Conservation (phyloP, 169 alveolate species). For the Eimeria falciformis region DNA sequence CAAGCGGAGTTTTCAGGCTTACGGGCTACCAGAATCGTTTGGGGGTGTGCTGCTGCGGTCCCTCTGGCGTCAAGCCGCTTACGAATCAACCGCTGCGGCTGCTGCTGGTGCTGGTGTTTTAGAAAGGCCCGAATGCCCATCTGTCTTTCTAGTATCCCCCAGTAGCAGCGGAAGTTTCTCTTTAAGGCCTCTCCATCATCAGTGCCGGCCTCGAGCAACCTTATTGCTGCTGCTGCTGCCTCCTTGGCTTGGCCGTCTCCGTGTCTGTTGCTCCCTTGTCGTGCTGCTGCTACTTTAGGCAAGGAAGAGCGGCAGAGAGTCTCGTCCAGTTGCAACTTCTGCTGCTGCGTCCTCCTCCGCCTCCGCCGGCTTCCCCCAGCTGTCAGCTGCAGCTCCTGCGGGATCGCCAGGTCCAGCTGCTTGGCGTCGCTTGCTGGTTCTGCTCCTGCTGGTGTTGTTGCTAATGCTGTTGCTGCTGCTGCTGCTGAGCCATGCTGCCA, state of each 20-base stretch:
- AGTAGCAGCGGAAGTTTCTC: constrained; percentile 10
- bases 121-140: neutral
- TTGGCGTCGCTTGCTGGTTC: neutral
- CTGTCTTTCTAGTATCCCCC: constrained; percentile 11
- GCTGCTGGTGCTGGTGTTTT: constrained; percentile 5
- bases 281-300: neutral
- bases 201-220: constrained; percentile 20
- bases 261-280: neutral
- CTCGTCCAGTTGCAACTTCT: constrained; percentile 21
- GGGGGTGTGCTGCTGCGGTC: neutral
- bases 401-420: constrained; percentile 4
- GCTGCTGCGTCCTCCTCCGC: constrained; percentile 16
- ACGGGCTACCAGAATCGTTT: too few species aligned
- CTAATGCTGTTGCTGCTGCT: neutral
- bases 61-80: constrained; percentile 4
- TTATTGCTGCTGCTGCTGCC: neutral
- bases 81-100: neutral
- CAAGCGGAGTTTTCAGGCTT: too few species aligned
- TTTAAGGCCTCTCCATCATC: constrained; percentile 40
- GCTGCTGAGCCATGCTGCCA: constrained; percentile 13
- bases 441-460: neutral
- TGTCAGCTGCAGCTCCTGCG: neutral
- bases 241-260: neutral
- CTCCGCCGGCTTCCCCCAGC: neutral
- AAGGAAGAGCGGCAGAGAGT: constrained; percentile 12